Conservation (phyloP, 2,329 filamentous ascomycete species). For the Claviceps sp. region DNA sequence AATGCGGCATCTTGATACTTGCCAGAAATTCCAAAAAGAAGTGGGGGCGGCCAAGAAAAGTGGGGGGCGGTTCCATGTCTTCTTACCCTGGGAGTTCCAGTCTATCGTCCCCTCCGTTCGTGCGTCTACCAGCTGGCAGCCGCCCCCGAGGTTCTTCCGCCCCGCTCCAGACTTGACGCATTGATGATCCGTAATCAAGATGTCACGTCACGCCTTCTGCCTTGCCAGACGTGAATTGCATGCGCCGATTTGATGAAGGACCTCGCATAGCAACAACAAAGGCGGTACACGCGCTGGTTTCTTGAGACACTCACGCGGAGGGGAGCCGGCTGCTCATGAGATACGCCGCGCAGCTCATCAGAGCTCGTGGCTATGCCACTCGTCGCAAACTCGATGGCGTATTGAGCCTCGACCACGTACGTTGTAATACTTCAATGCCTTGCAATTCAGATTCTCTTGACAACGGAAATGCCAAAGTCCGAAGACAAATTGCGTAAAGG, state of each 20-base stretch:
- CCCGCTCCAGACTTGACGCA: background rate
- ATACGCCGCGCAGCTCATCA: conserved; percentile 14
- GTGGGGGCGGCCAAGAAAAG: no score
- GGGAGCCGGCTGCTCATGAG: conserved; percentile 8
- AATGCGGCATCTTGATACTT: no score
- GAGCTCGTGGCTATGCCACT: conserved; percentile 22
- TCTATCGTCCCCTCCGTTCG: no score
- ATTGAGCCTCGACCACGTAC: conserved; percentile 46
- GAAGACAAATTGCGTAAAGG: background rate
- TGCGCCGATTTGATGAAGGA: no score
- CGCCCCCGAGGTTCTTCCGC: conserved; percentile 10
- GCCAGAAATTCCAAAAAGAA: no score
- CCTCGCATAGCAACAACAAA: no score
- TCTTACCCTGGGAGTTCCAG: no score
- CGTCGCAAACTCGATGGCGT: conserved; percentile 21
- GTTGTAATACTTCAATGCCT: background rate
- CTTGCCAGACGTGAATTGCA: background rate
- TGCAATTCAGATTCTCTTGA: no score
- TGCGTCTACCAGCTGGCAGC: background rate
- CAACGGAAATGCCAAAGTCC: background rate
- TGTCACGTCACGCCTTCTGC: no score
- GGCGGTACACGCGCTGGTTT: no score
- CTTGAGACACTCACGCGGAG: no score
- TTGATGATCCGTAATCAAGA: background rate
- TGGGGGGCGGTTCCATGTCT: no score